Evolutionary conservation across 2,329 filamentous ascomycete genomes (phyloP).

Genomic region (Alternaria consortialis): DNA sequence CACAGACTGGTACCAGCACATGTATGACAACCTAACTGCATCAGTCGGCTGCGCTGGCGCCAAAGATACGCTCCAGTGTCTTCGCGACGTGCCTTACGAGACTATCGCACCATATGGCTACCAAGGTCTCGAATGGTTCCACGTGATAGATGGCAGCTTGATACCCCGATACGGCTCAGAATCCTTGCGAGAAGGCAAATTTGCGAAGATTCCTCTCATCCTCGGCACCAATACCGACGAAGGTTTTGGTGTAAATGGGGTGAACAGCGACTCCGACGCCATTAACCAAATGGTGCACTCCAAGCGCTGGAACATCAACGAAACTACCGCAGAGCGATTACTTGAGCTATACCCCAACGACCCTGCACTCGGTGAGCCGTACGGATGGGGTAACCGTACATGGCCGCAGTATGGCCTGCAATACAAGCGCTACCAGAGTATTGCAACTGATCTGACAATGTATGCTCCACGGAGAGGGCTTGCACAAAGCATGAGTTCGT

Average conservation of each 20-base stretch:
- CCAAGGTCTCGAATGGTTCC: slow-evolving; percentile 43
- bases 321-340: slow-evolving; percentile 29
- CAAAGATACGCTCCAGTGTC: slow-evolving; percentile 36
- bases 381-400: slow-evolving; percentile 41
- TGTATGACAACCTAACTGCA: slow-evolving; percentile 42
- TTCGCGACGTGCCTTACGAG: slow-evolving; percentile 39
- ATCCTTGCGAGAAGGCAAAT: slow-evolving; percentile 57
- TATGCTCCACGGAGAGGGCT: slow-evolving; percentile 38
- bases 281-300: slow-evolving; percentile 41
- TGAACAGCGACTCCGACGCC: slow-evolving; percentile 54
- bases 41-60: slow-evolving; percentile 36
- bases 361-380: slow-evolving; percentile 58
- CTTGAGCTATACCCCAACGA: slow-evolving; percentile 44
- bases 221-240: slow-evolving; percentile 72
- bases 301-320: slow-evolving; percentile 42
- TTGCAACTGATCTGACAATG: slow-evolving; percentile 42
- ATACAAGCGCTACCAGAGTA: slow-evolving; percentile 41
- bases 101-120: slow-evolving; percentile 39
- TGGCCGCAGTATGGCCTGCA: slow-evolving; percentile 42
- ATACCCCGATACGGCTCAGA: slow-evolving; percentile 46
- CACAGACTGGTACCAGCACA: slow-evolving; percentile 44
- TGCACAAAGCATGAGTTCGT: slow-evolving; percentile 35
- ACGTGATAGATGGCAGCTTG: slow-evolving; percentile 41
- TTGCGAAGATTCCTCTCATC: slow-evolving; percentile 70
- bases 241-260: slow-evolving; percentile 64